Evolutionary conservation across 306 rosid genomes (phyloP).

Genomic region (Boehmeria nivea): DNA sequence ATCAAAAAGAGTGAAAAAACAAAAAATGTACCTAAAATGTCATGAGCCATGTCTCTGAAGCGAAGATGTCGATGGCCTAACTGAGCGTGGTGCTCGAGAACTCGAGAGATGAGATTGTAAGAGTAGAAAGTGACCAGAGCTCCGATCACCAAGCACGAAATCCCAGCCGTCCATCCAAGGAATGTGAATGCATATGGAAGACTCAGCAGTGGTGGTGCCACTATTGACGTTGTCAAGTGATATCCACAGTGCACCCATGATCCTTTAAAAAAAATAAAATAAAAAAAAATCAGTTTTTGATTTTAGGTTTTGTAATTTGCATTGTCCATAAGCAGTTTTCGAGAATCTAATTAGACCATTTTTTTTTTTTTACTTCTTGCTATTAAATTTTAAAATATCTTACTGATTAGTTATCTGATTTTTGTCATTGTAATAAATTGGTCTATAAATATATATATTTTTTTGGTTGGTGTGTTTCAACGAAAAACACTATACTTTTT

Average conservation of each 20-base stretch:
- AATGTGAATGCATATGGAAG: conserved; percentile 72
- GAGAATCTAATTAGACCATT: too few relatives aligned
- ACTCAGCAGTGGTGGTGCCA: conserved; percentile 72
- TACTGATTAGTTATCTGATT: too few relatives aligned
- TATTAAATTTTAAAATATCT: too few relatives aligned
- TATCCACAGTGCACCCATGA: conserved; percentile 85
- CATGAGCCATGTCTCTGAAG: conserved; percentile 75
- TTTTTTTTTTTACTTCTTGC: too few relatives aligned
- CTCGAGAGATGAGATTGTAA: conserved; percentile 63
- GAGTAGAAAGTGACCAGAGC: conserved; percentile 76
- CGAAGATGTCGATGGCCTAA: conserved; percentile 75
- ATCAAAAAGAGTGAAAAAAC: not conserved
- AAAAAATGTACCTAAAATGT: conserved; percentile 51
- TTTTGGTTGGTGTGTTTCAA: too few relatives aligned
- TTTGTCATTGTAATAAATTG: not conserved
- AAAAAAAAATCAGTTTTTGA: too few relatives aligned
- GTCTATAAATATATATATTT: too few relatives aligned
- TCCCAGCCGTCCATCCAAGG: conserved; percentile 76
- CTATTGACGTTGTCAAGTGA: conserved; percentile 82
- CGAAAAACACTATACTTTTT: too few relatives aligned
- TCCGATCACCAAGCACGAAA: conserved; percentile 46
- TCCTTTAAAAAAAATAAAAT: conserved; percentile 27
- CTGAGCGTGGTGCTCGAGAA: conserved; percentile 69
- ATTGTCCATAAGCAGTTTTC: too few relatives aligned
- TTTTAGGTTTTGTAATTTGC: too few relatives aligned